Evolutionary conservation across 1,139 yeast genomes (phyloP).

Genomic region (Kodamaea derodonti): DNA sequence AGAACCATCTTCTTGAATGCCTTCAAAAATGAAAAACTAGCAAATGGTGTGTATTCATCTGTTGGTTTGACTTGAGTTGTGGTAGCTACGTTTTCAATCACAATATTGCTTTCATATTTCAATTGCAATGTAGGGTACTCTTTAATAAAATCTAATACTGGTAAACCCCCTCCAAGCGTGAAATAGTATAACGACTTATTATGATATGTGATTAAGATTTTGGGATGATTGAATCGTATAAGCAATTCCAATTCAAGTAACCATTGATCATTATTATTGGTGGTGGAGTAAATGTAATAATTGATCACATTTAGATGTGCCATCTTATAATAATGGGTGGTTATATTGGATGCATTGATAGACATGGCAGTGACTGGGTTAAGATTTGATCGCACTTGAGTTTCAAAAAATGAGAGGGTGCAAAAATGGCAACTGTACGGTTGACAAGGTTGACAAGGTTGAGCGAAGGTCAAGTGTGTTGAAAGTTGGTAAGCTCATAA

Average conservation of each 20-base stretch:
- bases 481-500: no score
- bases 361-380: neutral
- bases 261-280: constrained; percentile 31
- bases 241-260: constrained; percentile 59
- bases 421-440: no score
- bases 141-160: constrained; percentile 15
- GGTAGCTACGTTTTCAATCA: constrained; percentile 22
- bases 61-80: neutral
- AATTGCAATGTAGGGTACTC: constrained; percentile 33
- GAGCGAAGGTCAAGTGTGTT: no score
- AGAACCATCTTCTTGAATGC: constrained; percentile 57
- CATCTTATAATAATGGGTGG: constrained; percentile 40
- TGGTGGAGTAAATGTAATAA: constrained; percentile 32
- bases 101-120: constrained; percentile 27
- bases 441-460: no score
- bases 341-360: constrained; percentile 15
- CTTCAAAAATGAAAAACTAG: constrained; percentile 53
- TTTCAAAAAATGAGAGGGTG: no score
- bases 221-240: constrained; percentile 49
- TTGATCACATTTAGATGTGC: constrained; percentile 34
- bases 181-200: constrained; percentile 61
- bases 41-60: constrained; percentile 38
- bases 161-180: constrained; percentile 28
- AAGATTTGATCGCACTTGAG: no score
- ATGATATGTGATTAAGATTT: constrained; percentile 52